These are phyloP conservation scores for Hypoxylon trugodes DNA, from an alignment of 495 filamentous ascomycete genomes.

Conservation along the genomic window DNA sequence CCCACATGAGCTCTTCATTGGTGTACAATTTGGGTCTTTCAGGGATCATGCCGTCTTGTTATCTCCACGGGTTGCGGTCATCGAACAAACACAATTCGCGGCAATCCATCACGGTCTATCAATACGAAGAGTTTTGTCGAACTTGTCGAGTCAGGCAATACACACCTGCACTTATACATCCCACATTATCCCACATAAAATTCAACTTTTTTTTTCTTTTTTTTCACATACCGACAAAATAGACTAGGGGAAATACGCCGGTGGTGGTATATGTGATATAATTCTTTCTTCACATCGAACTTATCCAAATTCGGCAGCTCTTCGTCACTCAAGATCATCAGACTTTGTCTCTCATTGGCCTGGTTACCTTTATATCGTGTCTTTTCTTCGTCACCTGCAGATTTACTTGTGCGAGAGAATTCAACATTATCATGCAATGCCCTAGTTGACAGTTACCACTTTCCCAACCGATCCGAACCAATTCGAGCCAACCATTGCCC, in stretches of 20 bases:
- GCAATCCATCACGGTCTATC: background rate
- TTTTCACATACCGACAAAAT: background rate
- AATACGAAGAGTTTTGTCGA: background rate
- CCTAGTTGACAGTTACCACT: constrained; percentile 16
- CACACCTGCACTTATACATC: too few species aligned
- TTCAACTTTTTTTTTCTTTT: too few species aligned
- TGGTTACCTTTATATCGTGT: constrained; percentile 24
- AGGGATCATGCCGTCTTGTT: constrained; percentile 8
- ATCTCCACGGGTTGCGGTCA: constrained; percentile 9
- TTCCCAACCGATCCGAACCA: constrained; percentile 16
- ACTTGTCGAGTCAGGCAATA: background rate
- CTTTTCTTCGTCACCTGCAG: constrained; percentile 27
- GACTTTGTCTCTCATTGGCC: constrained; percentile 10
- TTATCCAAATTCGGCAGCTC: constrained; percentile 22
- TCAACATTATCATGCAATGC: constrained; percentile 10
- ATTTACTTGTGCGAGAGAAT: background rate
- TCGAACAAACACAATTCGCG: background rate
- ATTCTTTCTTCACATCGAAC: constrained; percentile 4
- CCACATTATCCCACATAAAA: too few species aligned
- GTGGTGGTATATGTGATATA: background rate
- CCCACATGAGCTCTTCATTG: constrained; percentile 24
- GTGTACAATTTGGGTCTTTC: background rate
- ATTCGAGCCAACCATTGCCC: background rate
- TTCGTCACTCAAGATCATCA: constrained; percentile 4
- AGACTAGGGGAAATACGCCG: background rate